phyloP scores from a whole-genome alignment of 2,329 filamentous ascomycete genomes.

The Verticillium albo-atrum region DNA sequence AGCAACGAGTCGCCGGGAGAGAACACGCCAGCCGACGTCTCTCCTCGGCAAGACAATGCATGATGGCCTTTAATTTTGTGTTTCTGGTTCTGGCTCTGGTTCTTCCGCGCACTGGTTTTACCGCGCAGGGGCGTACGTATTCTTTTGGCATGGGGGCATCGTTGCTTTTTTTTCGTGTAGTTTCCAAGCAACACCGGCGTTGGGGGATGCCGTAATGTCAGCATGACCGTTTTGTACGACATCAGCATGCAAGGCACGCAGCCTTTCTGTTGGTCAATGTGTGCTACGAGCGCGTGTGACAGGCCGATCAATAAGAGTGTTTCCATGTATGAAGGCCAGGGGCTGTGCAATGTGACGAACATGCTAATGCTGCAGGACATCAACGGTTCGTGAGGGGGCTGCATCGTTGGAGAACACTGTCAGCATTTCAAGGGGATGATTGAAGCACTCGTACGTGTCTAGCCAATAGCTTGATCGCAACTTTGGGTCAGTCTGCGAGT shows the following conservation, averaged over 20 bases:
- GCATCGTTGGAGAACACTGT: too few species aligned
- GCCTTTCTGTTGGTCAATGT: neutral
- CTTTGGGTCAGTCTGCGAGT: too few species aligned
- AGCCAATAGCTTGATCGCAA: too few species aligned
- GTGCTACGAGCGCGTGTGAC: neutral
- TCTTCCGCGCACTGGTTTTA: neutral
- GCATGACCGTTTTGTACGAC: neutral
- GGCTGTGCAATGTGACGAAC: neutral
- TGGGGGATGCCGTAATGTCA: neutral
- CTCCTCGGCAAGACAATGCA: neutral
- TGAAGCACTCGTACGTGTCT: too few species aligned
- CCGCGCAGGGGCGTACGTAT: neutral
- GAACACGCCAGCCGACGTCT: slow-evolving; percentile 1
- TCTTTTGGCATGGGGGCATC: neutral
- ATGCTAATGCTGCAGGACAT: too few species aligned
- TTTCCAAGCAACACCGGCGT: neutral
- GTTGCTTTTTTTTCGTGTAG: neutral
- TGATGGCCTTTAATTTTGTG: neutral
- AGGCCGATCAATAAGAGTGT: neutral
- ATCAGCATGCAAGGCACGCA: neutral
- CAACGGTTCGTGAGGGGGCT: too few species aligned
- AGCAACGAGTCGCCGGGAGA: slow-evolving; percentile 14
- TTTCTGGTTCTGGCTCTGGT: neutral
- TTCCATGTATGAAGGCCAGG: neutral
- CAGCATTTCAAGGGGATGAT: too few species aligned